Evolutionary conservation across 2,329 filamentous ascomycete species (phyloP), one percentile per base, ranked within the genome.

Genomic region (Westerdykella sp.): DNA sequence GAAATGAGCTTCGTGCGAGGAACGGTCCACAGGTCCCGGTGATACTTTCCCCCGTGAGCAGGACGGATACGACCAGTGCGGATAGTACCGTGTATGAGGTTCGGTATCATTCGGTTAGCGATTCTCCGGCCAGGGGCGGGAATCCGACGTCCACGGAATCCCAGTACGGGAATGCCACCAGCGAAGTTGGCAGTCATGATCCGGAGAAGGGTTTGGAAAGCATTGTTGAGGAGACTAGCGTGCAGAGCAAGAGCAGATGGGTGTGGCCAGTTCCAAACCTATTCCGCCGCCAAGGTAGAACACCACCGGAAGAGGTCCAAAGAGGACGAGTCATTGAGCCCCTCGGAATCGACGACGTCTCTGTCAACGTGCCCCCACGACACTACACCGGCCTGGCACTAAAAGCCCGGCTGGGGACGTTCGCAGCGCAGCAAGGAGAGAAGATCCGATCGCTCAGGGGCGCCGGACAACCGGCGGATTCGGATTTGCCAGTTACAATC

Each of bases 71-170:
- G 1, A 76, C 74, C 5, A 83, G 79, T 60, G 78, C 78, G 7
- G 75, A 75, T 21, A 83, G 79, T 48, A 83, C 80, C 1, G 75
- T 82, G 4, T 83, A 84, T 55, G 75, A 78, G 40, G 75, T 84
- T 23, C 75, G 76, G 23, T 81, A 83, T 54, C 77, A 82, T 53
- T 72, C 77, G 12, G 69, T 76, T 69, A 44, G 75, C 71, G 32
- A 73, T 63, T 39, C 61, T 22, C 62, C 61, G 31, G 54, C 60
- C 11, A 44, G 48, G 43, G 40, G 21, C 46, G 46, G 28, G 40
- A 38, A 13, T 34, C 31, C 39, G 39, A 48, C 5, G 46, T 47
- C 22, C 5, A 40, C 25, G 40, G 44, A 39, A 39, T 22, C 31
- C 40, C 45, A 32, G 23, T 38, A 30, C 51, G 51, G 41, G 30